phyloP scores from a whole-genome alignment of 768 basidiomycete species.

The Psilocybe subaeruginosa region DNA sequence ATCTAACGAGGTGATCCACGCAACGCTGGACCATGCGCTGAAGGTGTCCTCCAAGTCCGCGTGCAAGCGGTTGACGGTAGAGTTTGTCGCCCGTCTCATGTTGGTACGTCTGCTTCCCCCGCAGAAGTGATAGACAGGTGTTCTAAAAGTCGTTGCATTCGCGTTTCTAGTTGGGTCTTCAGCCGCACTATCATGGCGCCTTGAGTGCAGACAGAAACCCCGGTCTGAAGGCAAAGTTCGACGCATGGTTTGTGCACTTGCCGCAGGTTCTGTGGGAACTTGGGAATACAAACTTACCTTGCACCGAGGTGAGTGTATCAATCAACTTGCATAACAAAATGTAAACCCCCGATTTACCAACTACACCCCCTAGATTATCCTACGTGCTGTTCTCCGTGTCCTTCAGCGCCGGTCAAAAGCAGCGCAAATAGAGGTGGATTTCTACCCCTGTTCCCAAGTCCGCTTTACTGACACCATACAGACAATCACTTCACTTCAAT shows the following conservation, averaged over 20 bases:
- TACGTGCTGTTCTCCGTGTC: slow-evolving; percentile 65
- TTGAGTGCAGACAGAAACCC: slow-evolving; percentile 14
- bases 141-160: neutral
- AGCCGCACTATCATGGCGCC: slow-evolving; percentile 9
- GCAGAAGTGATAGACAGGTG: neutral
- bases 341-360: neutral
- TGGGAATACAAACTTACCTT: slow-evolving; percentile 53
- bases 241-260: slow-evolving; percentile 75
- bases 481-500: slow-evolving; percentile 46
- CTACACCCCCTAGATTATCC: slow-evolving; percentile 42
- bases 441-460: neutral
- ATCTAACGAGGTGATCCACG: slow-evolving; percentile 45
- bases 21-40: slow-evolving; percentile 68
- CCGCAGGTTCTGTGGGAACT: slow-evolving; percentile 89
- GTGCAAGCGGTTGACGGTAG: slow-evolving; percentile 68
- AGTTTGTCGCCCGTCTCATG: slow-evolving; percentile 73
- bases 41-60: slow-evolving; percentile 60
- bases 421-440: slow-evolving; percentile 43
- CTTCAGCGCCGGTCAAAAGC: slow-evolving; percentile 58
- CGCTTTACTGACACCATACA: slow-evolving; percentile 19
- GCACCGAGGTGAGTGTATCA: slow-evolving; percentile 58
- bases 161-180: slow-evolving; percentile 9
- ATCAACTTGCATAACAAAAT: neutral
- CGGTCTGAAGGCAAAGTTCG: slow-evolving; percentile 37
- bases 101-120: slow-evolving; percentile 50